These are phyloP conservation scores for Mycena olivaceomarginata DNA, from an alignment of 768 basidiomycete species.

Conservation along the genomic window DNA sequence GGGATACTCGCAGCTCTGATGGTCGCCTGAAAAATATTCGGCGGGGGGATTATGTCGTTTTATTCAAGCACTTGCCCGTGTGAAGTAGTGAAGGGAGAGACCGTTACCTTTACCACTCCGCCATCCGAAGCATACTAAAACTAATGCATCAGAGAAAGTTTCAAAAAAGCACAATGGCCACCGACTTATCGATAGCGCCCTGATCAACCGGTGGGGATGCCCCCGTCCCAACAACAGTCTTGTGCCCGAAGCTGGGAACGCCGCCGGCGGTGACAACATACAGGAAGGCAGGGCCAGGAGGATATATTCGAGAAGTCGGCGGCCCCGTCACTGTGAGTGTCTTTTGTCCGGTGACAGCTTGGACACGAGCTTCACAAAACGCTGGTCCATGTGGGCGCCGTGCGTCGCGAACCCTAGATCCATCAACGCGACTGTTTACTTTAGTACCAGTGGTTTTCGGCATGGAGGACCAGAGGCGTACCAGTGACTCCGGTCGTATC, in stretches of 20 bases:
- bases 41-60: background rate
- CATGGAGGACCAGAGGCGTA: slow-evolving; percentile 15
- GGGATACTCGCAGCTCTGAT: no score
- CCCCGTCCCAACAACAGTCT: slow-evolving; percentile 4
- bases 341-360: slow-evolving; percentile 13
- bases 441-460: slow-evolving; percentile 6
- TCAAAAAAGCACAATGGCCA: background rate
- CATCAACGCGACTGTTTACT: slow-evolving; percentile 29
- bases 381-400: background rate
- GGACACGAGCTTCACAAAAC: background rate
- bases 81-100: slow-evolving; percentile 6
- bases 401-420: background rate
- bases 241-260: slow-evolving; percentile 38
- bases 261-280: slow-evolving; percentile 35
- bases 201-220: slow-evolving; percentile 20
- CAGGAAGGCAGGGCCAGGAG: slow-evolving; percentile 39
- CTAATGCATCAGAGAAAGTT: slow-evolving; percentile 22
- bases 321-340: slow-evolving; percentile 32
- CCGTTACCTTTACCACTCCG: slow-evolving; percentile 3
- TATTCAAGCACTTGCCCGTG: slow-evolving; percentile 13
- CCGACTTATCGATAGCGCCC: slow-evolving; percentile 38
- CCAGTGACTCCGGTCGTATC: slow-evolving; percentile 10
- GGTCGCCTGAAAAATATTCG: no score
- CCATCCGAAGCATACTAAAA: slow-evolving; percentile 23
- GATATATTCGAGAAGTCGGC: slow-evolving; percentile 33